Evolutionary conservation across 345 rosid genomes (phyloP), one percentile per base, ranked within the genome.

Genomic region (Gossypioides kirkii): DNA sequence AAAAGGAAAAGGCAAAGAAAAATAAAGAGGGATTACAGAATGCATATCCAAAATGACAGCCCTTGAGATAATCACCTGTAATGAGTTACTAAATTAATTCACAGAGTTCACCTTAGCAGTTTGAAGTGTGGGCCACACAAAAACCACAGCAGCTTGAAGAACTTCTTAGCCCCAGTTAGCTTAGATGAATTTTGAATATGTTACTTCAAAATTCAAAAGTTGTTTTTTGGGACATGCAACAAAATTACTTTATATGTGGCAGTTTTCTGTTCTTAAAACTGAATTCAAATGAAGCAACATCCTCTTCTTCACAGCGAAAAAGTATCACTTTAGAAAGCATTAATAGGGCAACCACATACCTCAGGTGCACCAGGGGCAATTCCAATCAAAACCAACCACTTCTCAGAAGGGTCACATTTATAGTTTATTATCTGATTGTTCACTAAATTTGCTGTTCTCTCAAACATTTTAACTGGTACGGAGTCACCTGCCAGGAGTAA

Each of bases 401-500:
- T 96, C 85, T 91, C 99, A 18, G 90, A 79, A 66, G 95, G 92
- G 72, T 94, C 97, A 82, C 96, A 90, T 77, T 87, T 85, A 73
- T 96, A 96, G 84, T 96, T 96, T 56, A 96, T 96, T 71, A 96
- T 91, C 85, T 96, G 99, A 86, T 91, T 96, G 87, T 84, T 96
- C 67, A 76, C 80, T 87, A 96, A 82, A 82, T 96, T 96, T 68
- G 97, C 92, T 17, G 98, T 91, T 83, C 99, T 91, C 47, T 96
- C 99, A 78, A 96, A 96, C 93, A 93, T 83, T 86, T 96, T 96
- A 70, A 85, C 86, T 74, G 99, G 99, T 76, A 87, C 98, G 56
- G 97, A 87, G 69, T 96, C 99, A 80, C 97, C 99, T 96, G 83
- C 61, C 74, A 47, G 56, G 12, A 43, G 10, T 55, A 20, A 61